Percentiles rank a stretch among this genome's conserved stretches.
Evolutionary conservation across 2,329 filamentous ascomycete genomes (phyloP).

Genomic region (Alternaria rosae): DNA sequence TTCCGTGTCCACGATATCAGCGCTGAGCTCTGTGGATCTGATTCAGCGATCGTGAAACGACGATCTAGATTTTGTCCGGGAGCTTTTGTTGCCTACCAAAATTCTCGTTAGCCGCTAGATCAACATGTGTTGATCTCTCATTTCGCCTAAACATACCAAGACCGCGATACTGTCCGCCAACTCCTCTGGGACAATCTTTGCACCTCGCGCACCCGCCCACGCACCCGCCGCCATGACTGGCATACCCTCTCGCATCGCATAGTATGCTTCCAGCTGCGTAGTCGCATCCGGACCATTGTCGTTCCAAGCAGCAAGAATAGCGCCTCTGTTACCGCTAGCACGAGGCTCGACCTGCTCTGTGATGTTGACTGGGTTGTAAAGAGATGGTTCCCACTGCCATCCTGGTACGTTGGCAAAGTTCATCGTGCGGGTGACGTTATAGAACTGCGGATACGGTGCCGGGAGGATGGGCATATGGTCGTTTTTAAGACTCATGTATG

Average conservation of each 20-base stretch:
- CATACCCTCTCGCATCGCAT: constrained; percentile 56
- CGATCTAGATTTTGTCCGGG: constrained; percentile 58
- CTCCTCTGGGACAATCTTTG: constrained; percentile 33
- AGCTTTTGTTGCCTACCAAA: constrained; percentile 38
- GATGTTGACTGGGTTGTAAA: constrained; percentile 55
- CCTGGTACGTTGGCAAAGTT: constrained; percentile 53
- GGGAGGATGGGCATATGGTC: constrained; percentile 58
- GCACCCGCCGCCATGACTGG: constrained; percentile 54
- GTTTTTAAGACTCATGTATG: constrained; percentile 64
- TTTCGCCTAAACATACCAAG: constrained; percentile 23
- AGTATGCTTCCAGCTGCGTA: constrained; percentile 58
- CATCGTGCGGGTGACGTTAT: constrained; percentile 54
- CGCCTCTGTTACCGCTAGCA: constrained; percentile 44
- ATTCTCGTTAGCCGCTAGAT: neutral
- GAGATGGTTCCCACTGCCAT: constrained; percentile 58
- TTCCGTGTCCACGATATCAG: constrained; percentile 45
- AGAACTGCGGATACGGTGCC: constrained; percentile 57
- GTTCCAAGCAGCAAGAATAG: constrained; percentile 56
- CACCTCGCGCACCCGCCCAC: constrained; percentile 53
- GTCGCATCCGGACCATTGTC: constrained; percentile 59
- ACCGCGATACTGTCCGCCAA: constrained; percentile 49
- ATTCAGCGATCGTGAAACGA: constrained; percentile 20
- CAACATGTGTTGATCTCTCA: neutral
- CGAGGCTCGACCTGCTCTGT: constrained; percentile 49
- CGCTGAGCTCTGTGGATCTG: constrained; percentile 15